Evolutionary conservation across 2,329 filamentous ascomycete genomes (phyloP).

Genomic region (Fusarium sp.): DNA sequence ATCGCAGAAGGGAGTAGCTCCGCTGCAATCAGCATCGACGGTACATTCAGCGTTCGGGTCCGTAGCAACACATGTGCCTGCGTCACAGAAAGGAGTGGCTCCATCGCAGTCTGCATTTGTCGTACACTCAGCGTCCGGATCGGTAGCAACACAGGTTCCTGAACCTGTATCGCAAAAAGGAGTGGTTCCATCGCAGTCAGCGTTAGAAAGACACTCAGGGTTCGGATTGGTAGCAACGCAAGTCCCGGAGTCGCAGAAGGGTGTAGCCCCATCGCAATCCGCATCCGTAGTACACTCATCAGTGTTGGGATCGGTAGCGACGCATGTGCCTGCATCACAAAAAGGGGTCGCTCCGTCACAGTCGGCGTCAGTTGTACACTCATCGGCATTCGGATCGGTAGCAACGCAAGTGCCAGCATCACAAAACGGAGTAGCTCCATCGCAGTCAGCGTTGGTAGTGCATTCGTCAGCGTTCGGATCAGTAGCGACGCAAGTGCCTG

Average conservation of each 20-base stretch:
- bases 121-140: not conserved
- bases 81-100: too few relatives aligned
- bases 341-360: too few relatives aligned
- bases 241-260: not conserved
- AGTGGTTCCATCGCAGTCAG: constrained; percentile 18
- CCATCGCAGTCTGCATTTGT: too few relatives aligned
- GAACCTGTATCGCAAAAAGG: not conserved
- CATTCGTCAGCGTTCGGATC: too few relatives aligned
- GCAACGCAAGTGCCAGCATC: not conserved
- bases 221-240: not conserved
- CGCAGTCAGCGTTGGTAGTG: too few relatives aligned
- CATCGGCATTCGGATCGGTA: too few relatives aligned
- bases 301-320: not conserved
- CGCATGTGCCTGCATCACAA: too few relatives aligned
- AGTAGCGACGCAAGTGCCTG: too few relatives aligned
- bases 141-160: not conserved
- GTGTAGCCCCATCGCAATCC: not conserved
- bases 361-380: too few relatives aligned
- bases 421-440: not conserved
- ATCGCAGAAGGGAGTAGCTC: not conserved
- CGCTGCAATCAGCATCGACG: not conserved
- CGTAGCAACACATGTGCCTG: not conserved
- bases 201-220: too few relatives aligned
- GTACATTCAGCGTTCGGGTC: not conserved
- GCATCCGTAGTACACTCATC: not conserved